Conservation (phyloP, 768 basidiomycete genomes). For the Leccinum arenicola region DNA sequence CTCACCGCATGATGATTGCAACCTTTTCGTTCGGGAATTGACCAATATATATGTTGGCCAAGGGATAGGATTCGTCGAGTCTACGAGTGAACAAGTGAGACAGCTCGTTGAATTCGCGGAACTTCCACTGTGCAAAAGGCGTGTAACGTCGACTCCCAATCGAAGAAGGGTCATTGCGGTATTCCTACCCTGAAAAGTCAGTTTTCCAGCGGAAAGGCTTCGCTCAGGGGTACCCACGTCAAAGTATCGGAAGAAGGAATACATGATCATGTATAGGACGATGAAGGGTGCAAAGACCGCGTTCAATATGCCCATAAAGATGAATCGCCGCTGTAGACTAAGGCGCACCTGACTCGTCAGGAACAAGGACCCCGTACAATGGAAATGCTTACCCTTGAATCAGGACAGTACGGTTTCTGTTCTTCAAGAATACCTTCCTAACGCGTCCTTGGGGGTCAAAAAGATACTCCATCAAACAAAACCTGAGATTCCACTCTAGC, state of each 20-base stretch:
- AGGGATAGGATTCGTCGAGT: slow-evolving; percentile 83
- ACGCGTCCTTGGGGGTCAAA: slow-evolving; percentile 91
- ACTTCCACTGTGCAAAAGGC: slow-evolving; percentile 95
- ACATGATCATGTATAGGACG: slow-evolving; percentile 93
- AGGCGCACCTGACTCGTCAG: slow-evolving; percentile 1
- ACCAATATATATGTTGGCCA: slow-evolving; percentile 92
- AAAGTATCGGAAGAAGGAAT: slow-evolving; percentile 99
- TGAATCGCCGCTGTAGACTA: slow-evolving; percentile 81
- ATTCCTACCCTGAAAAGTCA: slow-evolving; percentile 61
- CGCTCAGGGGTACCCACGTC: slow-evolving; percentile 58
- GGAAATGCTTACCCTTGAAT: slow-evolving; percentile 71
- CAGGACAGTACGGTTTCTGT: slow-evolving; percentile 70
- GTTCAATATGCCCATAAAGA: slow-evolving; percentile 97
- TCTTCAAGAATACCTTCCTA: slow-evolving; percentile 86
- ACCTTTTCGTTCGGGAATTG: slow-evolving; percentile 97
- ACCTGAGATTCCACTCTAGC: slow-evolving; percentile 95
- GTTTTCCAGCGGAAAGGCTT: not conserved
- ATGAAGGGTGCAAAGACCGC: slow-evolving; percentile 97
- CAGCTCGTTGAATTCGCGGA: slow-evolving; percentile 97
- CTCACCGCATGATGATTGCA: slow-evolving; percentile 85
- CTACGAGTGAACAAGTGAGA: slow-evolving; percentile 88
- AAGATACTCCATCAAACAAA: slow-evolving; percentile 92
- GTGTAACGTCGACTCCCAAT: slow-evolving; percentile 93
- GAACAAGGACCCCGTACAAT: not conserved
- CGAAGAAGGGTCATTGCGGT: slow-evolving; percentile 96